Conservation (phyloP, 2,329 filamentous ascomycete species). For the Calonectria montana region DNA sequence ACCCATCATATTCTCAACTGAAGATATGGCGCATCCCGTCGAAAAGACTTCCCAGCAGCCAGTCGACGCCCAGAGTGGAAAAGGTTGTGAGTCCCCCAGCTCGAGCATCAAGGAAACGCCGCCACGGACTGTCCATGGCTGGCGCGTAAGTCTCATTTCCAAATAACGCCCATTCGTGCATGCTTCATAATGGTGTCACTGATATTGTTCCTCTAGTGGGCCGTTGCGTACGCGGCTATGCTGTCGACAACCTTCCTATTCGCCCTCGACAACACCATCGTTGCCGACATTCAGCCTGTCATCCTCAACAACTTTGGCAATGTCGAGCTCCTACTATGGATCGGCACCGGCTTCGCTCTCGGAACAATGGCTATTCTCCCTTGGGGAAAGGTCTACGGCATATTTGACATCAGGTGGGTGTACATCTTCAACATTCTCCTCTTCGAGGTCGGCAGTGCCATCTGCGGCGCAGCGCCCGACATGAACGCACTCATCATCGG, state of each 20-base stretch:
- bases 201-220: background rate
- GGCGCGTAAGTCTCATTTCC: background rate
- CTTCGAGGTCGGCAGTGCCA: slow-evolving; percentile 43
- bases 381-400: slow-evolving; percentile 16
- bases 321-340: slow-evolving; percentile 7
- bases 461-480: slow-evolving; percentile 53
- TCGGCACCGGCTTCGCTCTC: slow-evolving; percentile 6
- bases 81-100: background rate
- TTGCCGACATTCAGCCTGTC: background rate
- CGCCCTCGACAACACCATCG: background rate
- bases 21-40: background rate
- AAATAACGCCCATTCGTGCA: background rate
- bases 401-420: slow-evolving; percentile 38
- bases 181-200: background rate
- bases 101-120: background rate
- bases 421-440: slow-evolving; percentile 33
- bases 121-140: background rate
- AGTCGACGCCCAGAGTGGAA: background rate
- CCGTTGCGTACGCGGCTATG: background rate
- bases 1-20: background rate
- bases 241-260: background rate
- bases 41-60: background rate
- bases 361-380: slow-evolving; percentile 17
- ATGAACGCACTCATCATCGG: slow-evolving; percentile 60
- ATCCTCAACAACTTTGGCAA: background rate